These are phyloP conservation scores for Vickermania ingenoplastis DNA, from an alignment of 208 protist genomes.

Conservation along the genomic window DNA sequence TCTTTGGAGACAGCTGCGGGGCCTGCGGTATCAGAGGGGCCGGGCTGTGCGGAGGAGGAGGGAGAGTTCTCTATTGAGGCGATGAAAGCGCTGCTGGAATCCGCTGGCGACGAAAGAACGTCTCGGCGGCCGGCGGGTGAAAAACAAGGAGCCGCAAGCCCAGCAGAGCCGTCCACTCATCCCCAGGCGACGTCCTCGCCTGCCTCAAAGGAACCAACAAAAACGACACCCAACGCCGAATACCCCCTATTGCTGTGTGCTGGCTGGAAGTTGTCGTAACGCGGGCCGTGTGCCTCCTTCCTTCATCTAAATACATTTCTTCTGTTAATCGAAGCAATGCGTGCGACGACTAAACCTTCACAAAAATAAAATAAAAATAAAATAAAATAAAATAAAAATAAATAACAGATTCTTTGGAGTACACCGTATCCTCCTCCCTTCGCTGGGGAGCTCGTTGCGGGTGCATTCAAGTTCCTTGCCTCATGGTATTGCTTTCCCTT, in stretches of 20 bases:
- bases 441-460: no score
- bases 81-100: slow-evolving; percentile 45
- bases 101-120: slow-evolving; percentile 18
- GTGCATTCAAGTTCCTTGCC: no score
- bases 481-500: neutral
- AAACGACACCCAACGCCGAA: no score
- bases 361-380: neutral
- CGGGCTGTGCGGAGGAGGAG: neutral
- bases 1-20: neutral
- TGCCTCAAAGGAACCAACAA: no score
- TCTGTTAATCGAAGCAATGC: neutral
- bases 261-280: neutral
- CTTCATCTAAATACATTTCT: neutral
- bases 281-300: neutral
- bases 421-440: no score
- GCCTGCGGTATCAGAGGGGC: neutral
- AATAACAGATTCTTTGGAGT: no score
- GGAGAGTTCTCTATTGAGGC: slow-evolving; percentile 27
- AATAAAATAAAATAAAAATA: no score
- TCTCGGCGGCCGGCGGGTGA: no score
- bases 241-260: no score
- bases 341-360: neutral
- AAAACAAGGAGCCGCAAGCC: no score
- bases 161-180: no score
- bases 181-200: no score